Percentiles rank a stretch among this genome's conserved stretches.
These are phyloP conservation scores for Nematocida minor DNA, from an alignment of 371 early-diverging fungal species.

Conservation along the genomic window DNA sequence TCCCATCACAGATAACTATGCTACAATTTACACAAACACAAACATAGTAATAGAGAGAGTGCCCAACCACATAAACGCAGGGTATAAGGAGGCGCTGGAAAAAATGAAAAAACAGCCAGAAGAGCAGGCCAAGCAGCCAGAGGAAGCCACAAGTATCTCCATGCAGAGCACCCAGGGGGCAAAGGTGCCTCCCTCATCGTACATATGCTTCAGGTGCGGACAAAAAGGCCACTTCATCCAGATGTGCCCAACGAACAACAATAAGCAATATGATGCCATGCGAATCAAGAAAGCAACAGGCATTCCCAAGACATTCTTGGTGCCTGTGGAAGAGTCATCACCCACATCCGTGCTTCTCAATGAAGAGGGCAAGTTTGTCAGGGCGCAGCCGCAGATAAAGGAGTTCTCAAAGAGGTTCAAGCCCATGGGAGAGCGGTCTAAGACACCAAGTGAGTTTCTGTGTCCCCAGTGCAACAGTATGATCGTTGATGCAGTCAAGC, in stretches of 20 bases:
- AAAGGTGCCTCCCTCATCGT: conserved; percentile 57
- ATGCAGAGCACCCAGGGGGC: not conserved
- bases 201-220: conserved; percentile 65
- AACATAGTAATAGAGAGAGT: conserved; percentile 63
- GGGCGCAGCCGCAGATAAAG: conserved; percentile 62
- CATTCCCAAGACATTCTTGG: conserved; percentile 65
- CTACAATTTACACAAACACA: conserved; percentile 57
- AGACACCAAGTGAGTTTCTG: conserved; percentile 52
- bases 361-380: conserved; percentile 60
- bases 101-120: conserved; percentile 48
- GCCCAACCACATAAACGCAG: conserved; percentile 62
- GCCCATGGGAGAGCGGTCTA: not conserved
- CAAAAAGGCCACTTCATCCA: conserved; percentile 66
- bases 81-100: conserved; percentile 49
- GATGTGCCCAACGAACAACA: conserved; percentile 65
- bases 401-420: conserved; percentile 61
- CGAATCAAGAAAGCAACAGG: conserved; percentile 64
- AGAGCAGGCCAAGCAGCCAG: not conserved
- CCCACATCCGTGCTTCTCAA: conserved; percentile 57
- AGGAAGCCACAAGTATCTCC: conserved; percentile 3
- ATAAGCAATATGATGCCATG: conserved; percentile 63
- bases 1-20: conserved; percentile 62
- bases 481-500: conserved; percentile 54
- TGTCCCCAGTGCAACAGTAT: conserved; percentile 60
- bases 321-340: conserved; percentile 43